Evolutionary conservation across 768 basidiomycete genomes (phyloP).

Genomic region (Termitomyces sp.): DNA sequence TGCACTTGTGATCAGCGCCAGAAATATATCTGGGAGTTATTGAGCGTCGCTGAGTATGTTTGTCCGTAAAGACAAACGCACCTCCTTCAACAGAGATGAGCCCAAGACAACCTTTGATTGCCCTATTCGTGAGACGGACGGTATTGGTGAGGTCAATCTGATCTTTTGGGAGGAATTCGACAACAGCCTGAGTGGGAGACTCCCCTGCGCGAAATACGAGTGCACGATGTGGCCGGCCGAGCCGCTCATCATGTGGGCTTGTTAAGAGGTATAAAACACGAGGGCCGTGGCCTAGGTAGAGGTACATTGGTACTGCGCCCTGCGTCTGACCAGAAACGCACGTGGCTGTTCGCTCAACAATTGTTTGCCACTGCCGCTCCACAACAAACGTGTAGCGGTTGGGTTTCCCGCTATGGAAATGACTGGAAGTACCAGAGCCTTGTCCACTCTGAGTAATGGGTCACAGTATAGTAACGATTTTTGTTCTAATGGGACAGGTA

Average conservation of each 20-base stretch:
- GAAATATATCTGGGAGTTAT: constrained; percentile 66
- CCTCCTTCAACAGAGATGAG: constrained; percentile 70
- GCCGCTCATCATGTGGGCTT: constrained; percentile 56
- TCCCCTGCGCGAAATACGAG: constrained; percentile 69
- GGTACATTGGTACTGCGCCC: constrained; percentile 47
- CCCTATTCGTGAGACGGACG: constrained; percentile 61
- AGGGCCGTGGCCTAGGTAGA: constrained; percentile 65
- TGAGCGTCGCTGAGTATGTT: neutral
- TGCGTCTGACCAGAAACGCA: neutral
- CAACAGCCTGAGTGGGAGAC: constrained; percentile 60
- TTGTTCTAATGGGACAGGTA: too few relatives aligned
- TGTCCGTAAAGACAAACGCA: constrained; percentile 22
- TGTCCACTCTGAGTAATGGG: too few relatives aligned
- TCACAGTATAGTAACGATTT: too few relatives aligned
- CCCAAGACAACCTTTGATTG: constrained; percentile 81
- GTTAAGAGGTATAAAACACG: constrained; percentile 72
- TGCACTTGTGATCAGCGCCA: constrained; percentile 74
- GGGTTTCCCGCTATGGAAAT: too few relatives aligned
- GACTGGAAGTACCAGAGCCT: too few relatives aligned
- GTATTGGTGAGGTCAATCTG: constrained; percentile 64
- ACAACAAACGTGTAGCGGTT: neutral
- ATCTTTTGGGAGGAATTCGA: constrained; percentile 76
- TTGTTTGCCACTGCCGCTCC: constrained; percentile 2
- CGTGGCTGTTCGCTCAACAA: neutral
- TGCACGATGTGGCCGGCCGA: constrained; percentile 53